phyloP scores from a whole-genome alignment of 305 asterid species.

The Rubia occidens region DNA sequence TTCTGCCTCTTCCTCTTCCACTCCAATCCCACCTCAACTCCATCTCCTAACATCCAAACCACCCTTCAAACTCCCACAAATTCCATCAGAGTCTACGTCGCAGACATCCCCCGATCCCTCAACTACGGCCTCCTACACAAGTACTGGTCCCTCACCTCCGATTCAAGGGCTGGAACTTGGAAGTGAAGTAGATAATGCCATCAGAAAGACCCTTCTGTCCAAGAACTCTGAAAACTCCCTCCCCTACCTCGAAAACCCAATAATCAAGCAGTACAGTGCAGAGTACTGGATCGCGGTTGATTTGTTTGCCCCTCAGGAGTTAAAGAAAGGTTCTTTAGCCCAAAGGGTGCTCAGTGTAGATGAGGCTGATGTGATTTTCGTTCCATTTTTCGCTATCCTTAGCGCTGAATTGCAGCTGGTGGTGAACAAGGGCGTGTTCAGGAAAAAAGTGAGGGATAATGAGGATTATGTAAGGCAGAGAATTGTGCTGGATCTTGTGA shows the following conservation, averaged over 20 bases:
- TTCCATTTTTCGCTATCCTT: conserved; percentile 80
- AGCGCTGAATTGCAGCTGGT: conserved; percentile 88
- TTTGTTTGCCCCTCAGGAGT: conserved; percentile 40
- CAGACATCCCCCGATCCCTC: conserved; percentile 80
- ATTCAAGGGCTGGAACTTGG: conserved; percentile 68
- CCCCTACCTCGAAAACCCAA: conserved; percentile 74
- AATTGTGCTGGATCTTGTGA: conserved; percentile 58
- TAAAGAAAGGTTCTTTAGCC: conserved; percentile 48
- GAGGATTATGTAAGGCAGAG: conserved; percentile 84
- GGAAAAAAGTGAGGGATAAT: conserved; percentile 66
- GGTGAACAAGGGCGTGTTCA: conserved; percentile 59
- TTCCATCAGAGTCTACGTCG: conserved; percentile 54
- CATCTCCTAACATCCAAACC: conserved; percentile 19
- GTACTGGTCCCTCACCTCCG: conserved; percentile 60
- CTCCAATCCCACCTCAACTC: conserved; percentile 26
- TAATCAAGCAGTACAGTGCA: conserved; percentile 85
- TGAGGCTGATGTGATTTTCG: conserved; percentile 85
- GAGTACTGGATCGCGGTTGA: conserved; percentile 96
- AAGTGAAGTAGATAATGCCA: conserved; percentile 69
- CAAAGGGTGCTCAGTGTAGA: conserved; percentile 41
- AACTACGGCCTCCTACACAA: conserved; percentile 71
- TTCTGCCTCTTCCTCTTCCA: conserved; percentile 45
- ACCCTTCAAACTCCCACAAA: conserved; percentile 23
- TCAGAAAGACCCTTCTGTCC: conserved; percentile 37
- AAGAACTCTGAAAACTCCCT: conserved; percentile 27